Evolutionary conservation across 768 basidiomycete species (phyloP).

Genomic region (Xerocomellus amylosporus): DNA sequence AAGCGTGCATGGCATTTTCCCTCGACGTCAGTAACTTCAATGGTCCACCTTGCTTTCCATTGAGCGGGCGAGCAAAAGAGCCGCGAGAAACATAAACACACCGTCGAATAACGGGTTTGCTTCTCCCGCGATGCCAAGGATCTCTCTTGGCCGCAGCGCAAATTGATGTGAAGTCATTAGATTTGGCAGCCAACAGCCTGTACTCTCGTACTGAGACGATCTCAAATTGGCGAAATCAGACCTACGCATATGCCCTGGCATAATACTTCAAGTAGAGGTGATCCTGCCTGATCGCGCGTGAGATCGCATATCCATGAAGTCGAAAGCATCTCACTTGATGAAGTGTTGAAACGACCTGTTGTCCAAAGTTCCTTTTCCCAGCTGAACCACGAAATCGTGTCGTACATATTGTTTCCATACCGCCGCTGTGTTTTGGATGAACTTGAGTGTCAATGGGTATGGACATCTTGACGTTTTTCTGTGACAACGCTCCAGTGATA

Average conservation of each 20-base stretch:
- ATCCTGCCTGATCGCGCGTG: not conserved
- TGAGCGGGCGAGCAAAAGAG: not conserved
- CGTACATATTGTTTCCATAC: slow-evolving; percentile 2
- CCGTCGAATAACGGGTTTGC: not conserved
- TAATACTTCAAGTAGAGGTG: slow-evolving; percentile 4
- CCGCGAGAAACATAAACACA: not conserved
- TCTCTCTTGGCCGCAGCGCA: not conserved
- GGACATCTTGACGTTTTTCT: not conserved
- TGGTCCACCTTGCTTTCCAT: not conserved
- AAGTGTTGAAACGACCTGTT: slow-evolving; percentile 2
- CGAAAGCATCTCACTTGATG: not conserved
- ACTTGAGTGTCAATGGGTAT: not conserved
- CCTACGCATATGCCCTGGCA: slow-evolving; percentile 5
- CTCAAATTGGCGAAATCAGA: not conserved
- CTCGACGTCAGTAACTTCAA: not conserved
- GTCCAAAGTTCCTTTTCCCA: slow-evolving; percentile 2
- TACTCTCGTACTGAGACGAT: not conserved
- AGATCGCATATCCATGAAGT: not conserved
- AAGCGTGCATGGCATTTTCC: not conserved
- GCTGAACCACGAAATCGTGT: slow-evolving; percentile 2
- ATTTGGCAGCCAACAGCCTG: not conserved
- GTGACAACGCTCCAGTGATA: not conserved
- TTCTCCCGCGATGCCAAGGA: not conserved
- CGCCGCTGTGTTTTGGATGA: not conserved
- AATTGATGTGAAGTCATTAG: not conserved